These are phyloP conservation scores for Exsudoporus frostii DNA, from an alignment of 768 basidiomycete species.

Conservation along the genomic window DNA sequence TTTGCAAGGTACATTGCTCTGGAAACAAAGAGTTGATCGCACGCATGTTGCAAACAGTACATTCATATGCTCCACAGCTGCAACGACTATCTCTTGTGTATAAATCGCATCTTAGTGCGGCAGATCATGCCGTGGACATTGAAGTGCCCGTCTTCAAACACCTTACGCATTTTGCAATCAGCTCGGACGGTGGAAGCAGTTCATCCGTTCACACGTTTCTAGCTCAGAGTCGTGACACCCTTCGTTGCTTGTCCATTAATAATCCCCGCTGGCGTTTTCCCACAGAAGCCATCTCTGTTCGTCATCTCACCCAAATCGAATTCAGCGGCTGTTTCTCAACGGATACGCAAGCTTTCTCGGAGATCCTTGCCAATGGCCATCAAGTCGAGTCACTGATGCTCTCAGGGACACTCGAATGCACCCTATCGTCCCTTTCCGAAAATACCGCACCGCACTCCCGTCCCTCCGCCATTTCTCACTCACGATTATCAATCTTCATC, in stretches of 20 bases:
- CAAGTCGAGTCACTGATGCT: conserved; percentile 64
- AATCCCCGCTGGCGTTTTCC: conserved; percentile 60
- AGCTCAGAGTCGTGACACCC: conserved; percentile 46
- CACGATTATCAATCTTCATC: conserved; percentile 41
- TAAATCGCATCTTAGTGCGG: conserved; percentile 17
- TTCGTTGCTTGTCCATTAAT: conserved; percentile 54
- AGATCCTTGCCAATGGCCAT: conserved; percentile 57
- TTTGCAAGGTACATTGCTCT: conserved; percentile 60
- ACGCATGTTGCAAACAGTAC: conserved; percentile 51
- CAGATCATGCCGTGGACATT: conserved; percentile 44
- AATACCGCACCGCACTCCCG: conserved; percentile 43
- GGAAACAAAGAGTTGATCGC: conserved; percentile 52
- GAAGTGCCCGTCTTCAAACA: conserved; percentile 50
- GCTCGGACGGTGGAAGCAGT: conserved; percentile 41
- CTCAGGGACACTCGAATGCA: conserved; percentile 51
- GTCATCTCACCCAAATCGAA: conserved; percentile 61
- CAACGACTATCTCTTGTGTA: conserved; percentile 57
- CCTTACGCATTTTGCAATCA: conserved; percentile 57
- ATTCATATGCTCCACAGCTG: conserved; percentile 48
- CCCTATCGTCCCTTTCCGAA: conserved; percentile 50
- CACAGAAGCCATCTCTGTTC: conserved; percentile 47
- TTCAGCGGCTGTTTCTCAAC: conserved; percentile 56
- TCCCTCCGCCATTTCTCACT: conserved; percentile 67
- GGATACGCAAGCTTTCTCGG: conserved; percentile 50
- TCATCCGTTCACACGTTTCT: conserved; percentile 45